Evolutionary conservation across 2,329 filamentous ascomycete genomes (phyloP).

Genomic region (Aspergillus aculeatus): DNA sequence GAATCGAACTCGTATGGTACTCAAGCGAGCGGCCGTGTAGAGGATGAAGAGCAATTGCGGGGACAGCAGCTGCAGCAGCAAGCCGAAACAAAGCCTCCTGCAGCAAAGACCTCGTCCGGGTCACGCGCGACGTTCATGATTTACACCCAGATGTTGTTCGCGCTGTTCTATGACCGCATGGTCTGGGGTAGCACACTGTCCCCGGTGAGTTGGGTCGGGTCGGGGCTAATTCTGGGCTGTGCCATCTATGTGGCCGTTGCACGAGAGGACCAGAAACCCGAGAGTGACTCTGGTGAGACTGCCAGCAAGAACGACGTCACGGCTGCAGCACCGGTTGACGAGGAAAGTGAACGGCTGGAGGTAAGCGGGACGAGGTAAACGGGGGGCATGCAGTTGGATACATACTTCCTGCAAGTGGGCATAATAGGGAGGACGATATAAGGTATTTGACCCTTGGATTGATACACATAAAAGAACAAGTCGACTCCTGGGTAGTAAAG

Average conservation of each 20-base stretch:
- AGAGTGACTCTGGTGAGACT: slow-evolving; percentile 3
- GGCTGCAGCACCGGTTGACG: neutral
- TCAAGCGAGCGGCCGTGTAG: neutral
- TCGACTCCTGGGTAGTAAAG: neutral
- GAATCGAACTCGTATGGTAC: neutral
- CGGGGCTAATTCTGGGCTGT: slow-evolving; percentile 62
- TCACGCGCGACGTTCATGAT: slow-evolving; percentile 64
- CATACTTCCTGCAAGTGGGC: neutral
- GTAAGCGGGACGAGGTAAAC: neutral
- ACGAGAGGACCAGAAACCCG: slow-evolving; percentile 35
- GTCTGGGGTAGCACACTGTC: slow-evolving; percentile 62
- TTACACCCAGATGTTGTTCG: slow-evolving; percentile 70
- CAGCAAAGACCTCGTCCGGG: slow-evolving; percentile 19
- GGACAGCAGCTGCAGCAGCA: neutral
- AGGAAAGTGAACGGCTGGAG: neutral
- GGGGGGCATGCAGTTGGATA: slow-evolving; percentile 6
- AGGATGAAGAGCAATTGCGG: neutral
- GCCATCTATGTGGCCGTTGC: slow-evolving; percentile 64
- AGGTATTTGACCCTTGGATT: slow-evolving; percentile 6
- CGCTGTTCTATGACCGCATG: slow-evolving; percentile 62
- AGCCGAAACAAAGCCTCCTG: slow-evolving; percentile 2
- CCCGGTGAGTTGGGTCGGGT: slow-evolving; percentile 59
- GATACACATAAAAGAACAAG: neutral
- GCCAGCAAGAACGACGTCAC: slow-evolving; percentile 1
- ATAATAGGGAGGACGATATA: slow-evolving; percentile 13